Conservation (phyloP, 169 alveolate species). For the Babesia divergens region DNA sequence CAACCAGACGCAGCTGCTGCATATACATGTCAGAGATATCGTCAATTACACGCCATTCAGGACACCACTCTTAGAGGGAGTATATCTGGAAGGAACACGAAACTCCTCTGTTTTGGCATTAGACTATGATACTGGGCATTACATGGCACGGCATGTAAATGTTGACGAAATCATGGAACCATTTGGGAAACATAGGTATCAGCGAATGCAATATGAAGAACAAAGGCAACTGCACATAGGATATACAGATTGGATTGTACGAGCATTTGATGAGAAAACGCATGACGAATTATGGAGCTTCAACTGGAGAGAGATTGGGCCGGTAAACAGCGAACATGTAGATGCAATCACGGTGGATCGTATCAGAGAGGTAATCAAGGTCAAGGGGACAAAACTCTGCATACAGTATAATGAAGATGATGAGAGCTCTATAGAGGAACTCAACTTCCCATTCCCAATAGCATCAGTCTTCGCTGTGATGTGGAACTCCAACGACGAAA, state of each 20-base stretch:
- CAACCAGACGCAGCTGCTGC: constrained; percentile 60
- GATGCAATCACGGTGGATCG: constrained; percentile 6
- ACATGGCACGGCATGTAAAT: constrained; percentile 28
- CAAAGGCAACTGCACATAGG: constrained; percentile 51
- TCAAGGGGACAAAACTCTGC: constrained; percentile 6
- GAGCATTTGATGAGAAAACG: constrained; percentile 44
- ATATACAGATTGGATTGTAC: constrained; percentile 59
- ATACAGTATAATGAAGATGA: background rate
- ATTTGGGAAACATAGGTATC: too few species aligned
- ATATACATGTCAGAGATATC: constrained; percentile 72
- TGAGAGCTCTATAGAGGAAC: background rate
- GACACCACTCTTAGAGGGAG: constrained; percentile 73
- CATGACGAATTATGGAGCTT: constrained; percentile 62
- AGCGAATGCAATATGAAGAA: background rate
- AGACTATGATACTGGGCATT: constrained; percentile 49
- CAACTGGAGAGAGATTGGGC: constrained; percentile 62
- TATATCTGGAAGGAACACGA: constrained; percentile 72
- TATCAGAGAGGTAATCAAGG: constrained; percentile 9
- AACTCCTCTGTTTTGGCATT: constrained; percentile 63
- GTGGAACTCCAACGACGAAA: constrained; percentile 16
- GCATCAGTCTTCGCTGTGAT: constrained; percentile 51
- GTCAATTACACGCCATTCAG: constrained; percentile 76
- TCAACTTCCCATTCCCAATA: constrained; percentile 55
- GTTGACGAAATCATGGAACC: background rate
- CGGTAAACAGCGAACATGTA: constrained; percentile 32